Conservation (phyloP, 140 eudicot species). For the Senecio squalidus region DNA sequence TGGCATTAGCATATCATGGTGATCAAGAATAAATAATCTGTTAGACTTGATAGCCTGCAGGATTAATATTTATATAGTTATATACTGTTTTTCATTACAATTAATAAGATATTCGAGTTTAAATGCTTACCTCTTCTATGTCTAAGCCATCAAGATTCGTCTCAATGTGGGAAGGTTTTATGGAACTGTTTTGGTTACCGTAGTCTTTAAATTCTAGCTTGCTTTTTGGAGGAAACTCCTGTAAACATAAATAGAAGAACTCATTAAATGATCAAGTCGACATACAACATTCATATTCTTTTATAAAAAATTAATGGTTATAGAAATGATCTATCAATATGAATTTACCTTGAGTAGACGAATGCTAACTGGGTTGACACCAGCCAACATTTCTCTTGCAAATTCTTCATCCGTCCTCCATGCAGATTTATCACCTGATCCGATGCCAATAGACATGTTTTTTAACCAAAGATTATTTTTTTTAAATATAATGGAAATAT, state of each 20-base stretch:
- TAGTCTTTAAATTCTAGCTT: slow-evolving; percentile 36
- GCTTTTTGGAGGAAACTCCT: slow-evolving; percentile 68
- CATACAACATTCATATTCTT: neutral
- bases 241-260: neutral
- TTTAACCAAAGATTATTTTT: neutral
- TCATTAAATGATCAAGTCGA: neutral
- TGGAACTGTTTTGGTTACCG: slow-evolving; percentile 45
- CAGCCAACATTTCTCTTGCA: slow-evolving; percentile 93
- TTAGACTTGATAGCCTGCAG: slow-evolving; percentile 55
- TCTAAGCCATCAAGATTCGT: slow-evolving; percentile 37
- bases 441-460: neutral
- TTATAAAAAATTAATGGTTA: no score
- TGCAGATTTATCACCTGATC: slow-evolving; percentile 65
- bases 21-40: slow-evolving; percentile 65
- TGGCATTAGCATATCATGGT: slow-evolving; percentile 75
- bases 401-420: slow-evolving; percentile 90
- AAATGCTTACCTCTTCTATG: slow-evolving; percentile 37
- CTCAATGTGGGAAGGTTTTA: slow-evolving; percentile 36
- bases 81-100: neutral
- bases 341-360: slow-evolving; percentile 54
- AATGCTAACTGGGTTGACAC: slow-evolving; percentile 70
- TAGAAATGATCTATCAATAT: neutral
- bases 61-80: neutral
- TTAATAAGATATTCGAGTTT: neutral
- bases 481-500: neutral